A percentile compares a stretch with the other conserved stretches of the same genome.
phyloP scores from a whole-genome alignment of 805 yeast species.

The Scheffersomyces lignosus region DNA sequence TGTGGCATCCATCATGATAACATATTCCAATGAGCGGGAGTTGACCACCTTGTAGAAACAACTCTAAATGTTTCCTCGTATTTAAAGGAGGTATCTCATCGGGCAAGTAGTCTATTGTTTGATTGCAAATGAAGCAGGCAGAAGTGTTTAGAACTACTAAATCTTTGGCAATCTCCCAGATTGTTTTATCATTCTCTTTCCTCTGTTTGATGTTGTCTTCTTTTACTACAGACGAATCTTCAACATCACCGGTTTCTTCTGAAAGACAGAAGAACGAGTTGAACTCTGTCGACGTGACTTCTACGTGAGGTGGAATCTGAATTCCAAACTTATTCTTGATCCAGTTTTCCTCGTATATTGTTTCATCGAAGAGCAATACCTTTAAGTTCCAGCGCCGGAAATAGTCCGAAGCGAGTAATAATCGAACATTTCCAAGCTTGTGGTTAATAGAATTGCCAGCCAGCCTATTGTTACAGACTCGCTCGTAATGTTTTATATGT shows the following conservation, averaged over 20 bases:
- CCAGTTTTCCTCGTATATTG: slow-evolving; percentile 32
- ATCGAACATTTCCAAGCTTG: slow-evolving; percentile 47
- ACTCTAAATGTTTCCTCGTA: slow-evolving; percentile 2
- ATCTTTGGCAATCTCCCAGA: slow-evolving; percentile 3
- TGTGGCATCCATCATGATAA: slow-evolving; percentile 26
- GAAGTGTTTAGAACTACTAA: slow-evolving; percentile 5
- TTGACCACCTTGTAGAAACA: slow-evolving; percentile 1
- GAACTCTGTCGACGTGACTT: slow-evolving; percentile 25
- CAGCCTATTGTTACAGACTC: slow-evolving; percentile 38
- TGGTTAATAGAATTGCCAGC: slow-evolving; percentile 45
- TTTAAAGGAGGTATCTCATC: slow-evolving; percentile 10
- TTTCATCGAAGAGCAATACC: slow-evolving; percentile 45
- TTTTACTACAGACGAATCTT: slow-evolving; percentile 1
- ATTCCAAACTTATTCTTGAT: slow-evolving; percentile 29
- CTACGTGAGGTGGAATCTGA: slow-evolving; percentile 9
- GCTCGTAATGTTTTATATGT: slow-evolving; percentile 44
- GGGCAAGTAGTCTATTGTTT: slow-evolving; percentile 33
- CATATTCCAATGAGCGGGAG: slow-evolving; percentile 39
- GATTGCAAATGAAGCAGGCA: slow-evolving; percentile 32
- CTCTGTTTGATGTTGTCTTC: neutral
- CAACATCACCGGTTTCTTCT: slow-evolving; percentile 6
- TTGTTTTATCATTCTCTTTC: neutral
- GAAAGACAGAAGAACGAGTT: slow-evolving; percentile 11
- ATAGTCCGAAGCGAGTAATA: slow-evolving; percentile 42
- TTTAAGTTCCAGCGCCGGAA: slow-evolving; percentile 48